These are phyloP conservation scores for Psidium guajava DNA, from an alignment of 345 rosid genomes.

Conservation along the genomic window DNA sequence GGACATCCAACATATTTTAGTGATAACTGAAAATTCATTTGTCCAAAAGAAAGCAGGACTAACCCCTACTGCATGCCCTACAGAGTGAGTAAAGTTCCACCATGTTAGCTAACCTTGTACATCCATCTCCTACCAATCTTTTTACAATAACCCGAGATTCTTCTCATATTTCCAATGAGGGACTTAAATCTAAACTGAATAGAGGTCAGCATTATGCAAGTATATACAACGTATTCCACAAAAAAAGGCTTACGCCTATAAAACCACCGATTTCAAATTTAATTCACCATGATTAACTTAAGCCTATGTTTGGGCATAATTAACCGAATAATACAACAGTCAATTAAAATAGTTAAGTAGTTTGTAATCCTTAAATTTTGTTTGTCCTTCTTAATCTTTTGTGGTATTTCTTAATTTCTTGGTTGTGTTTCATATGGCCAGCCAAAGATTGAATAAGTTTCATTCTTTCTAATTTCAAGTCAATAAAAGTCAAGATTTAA, in stretches of 20 bases:
- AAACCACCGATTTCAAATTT: background rate
- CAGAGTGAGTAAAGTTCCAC: background rate
- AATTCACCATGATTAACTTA: background rate
- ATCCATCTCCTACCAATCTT: background rate
- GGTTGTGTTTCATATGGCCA: background rate
- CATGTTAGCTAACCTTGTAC: background rate
- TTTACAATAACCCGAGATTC: background rate
- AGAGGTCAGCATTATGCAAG: background rate
- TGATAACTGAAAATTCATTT: background rate
- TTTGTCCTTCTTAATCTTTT: background rate
- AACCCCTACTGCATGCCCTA: background rate
- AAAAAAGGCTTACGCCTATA: background rate
- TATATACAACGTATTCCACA: background rate
- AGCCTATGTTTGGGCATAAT: background rate
- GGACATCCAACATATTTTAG: background rate
- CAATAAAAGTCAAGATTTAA: background rate
- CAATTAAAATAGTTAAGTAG: background rate
- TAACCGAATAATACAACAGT: background rate
- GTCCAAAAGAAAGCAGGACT: background rate
- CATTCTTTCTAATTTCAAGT: background rate
- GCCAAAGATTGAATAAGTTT: background rate
- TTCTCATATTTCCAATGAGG: background rate
- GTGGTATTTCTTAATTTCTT: background rate
- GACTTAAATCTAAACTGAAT: background rate
- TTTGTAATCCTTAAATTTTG: background rate